Conservation (phyloP, 2,329 filamentous ascomycete species). For the Colletotrichum tamarilloi region DNA sequence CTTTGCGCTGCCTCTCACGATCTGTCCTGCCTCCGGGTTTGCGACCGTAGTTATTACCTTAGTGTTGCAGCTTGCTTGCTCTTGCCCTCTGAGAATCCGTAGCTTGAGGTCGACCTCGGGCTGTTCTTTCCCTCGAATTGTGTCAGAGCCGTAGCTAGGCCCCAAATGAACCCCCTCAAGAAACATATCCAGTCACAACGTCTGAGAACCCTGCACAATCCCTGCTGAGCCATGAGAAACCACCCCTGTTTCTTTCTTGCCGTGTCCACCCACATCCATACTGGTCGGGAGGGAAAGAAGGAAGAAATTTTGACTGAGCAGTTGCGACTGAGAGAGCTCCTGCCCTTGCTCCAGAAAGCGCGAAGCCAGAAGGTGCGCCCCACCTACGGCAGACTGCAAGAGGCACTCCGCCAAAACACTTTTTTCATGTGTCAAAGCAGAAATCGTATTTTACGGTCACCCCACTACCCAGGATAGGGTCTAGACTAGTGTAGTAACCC, state of each 20-base stretch:
- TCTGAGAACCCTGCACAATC: constrained; percentile 26
- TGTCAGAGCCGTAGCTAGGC: neutral
- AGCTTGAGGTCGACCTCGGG: neutral
- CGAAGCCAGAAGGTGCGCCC: neutral
- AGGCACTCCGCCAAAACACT: too few relatives aligned
- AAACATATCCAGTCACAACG: constrained; percentile 33
- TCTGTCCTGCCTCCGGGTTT: neutral
- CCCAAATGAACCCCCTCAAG: constrained; percentile 10
- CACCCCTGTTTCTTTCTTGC: constrained; percentile 14
- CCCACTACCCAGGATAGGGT: too few relatives aligned
- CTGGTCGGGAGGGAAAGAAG: neutral
- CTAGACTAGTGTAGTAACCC: too few relatives aligned
- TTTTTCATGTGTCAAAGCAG: too few relatives aligned
- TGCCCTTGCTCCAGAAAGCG: neutral
- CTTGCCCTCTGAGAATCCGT: neutral
- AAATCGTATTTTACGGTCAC: too few relatives aligned
- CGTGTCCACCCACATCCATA: constrained; percentile 27
- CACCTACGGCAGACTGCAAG: too few relatives aligned
- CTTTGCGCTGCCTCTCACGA: neutral
- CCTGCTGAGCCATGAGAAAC: constrained; percentile 30
- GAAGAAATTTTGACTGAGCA: neutral
- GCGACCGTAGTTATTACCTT: too few relatives aligned
- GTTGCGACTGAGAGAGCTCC: neutral
- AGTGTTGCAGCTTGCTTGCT: neutral
- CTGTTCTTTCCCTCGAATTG: neutral